phyloP scores from a whole-genome alignment of 768 basidiomycete species.

The Gymnopilus junonius region DNA sequence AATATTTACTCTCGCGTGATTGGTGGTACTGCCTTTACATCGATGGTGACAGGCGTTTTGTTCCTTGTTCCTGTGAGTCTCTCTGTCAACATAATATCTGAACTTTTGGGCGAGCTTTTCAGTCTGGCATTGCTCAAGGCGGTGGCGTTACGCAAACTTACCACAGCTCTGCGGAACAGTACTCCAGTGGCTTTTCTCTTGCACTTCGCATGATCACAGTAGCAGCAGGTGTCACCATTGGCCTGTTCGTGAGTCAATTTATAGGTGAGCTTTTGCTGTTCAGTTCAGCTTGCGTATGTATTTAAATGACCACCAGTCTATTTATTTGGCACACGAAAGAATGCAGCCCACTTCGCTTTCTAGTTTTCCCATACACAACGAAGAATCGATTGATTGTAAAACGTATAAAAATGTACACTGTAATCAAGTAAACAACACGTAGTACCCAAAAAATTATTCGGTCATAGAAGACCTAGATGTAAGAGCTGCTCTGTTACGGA shows the following conservation, averaged over 20 bases:
- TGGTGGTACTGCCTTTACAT: conserved; percentile 84
- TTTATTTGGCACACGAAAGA: conserved; percentile 73
- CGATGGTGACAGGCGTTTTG: conserved; percentile 93
- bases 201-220: conserved; percentile 85
- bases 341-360: conserved; percentile 77
- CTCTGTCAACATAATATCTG: background rate
- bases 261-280: conserved; percentile 38
- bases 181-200: conserved; percentile 78
- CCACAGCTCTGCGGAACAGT: conserved; percentile 65
- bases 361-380: no score
- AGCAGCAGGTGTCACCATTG: conserved; percentile 84
- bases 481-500: conserved; percentile 13
- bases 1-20: conserved; percentile 80
- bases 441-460: conserved; percentile 11
- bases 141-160: conserved; percentile 70
- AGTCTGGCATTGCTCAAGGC: conserved; percentile 80
- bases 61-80: conserved; percentile 83
- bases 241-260: conserved; percentile 81
- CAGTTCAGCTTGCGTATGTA: background rate
- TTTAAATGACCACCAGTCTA: conserved; percentile 50
- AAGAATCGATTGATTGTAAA: background rate
- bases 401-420: conserved; percentile 3
- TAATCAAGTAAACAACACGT: conserved; percentile 8
- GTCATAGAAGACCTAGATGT: conserved; percentile 11
- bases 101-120: conserved; percentile 14